Base-by-base conservation (phyloP, 2,329 filamentous ascomycete genomes). In the Beauveria sp. region DNA sequence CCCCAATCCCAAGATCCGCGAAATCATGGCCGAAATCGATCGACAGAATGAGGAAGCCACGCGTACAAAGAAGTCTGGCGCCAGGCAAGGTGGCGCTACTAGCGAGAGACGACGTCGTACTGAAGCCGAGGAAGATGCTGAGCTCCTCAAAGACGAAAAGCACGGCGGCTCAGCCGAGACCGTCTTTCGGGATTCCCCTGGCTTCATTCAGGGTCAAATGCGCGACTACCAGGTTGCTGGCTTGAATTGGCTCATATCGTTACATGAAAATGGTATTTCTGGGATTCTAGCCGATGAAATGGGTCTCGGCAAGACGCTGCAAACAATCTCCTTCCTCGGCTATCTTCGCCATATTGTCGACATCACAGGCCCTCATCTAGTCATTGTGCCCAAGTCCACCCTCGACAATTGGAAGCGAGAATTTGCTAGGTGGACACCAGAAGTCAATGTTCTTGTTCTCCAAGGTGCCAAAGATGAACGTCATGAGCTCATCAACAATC, bases 381-480 rank as follows among this genome's bases (percentile, higher is more conserved):
- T 99, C 58, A 89, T 85, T 5, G 95, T 99, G 5, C 95, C 95
- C 47, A 99, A 99, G 73, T 98, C 95, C 14, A 99, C 95, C 0
- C 83, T 99, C 7, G 93, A 99, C 77, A 99, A 99, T 75, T 99
- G 95, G 95, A 91, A 93, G 76, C 87, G 95, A 68, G 95, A 99
- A 73, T 98, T 98, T 72, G 83, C 83, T 59, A 90, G 80, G 71
- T 99, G 95, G 95, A 97, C 93, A 1, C 95, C 95, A 0, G 95
- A 98, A 63, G 90, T 98, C 68, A 91, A 97, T 69, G 91, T 98
- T 26, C 78, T 99, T 43, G 91, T 99, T 12, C 82, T 99, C 8
- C 95, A 98, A 73, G 95, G 95, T 65, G 90, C 89, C 65, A 99
- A 99, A 74, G 95, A 99, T 9, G 92, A 97, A 75, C 90, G 95